Percentiles rank a stretch among this genome's conserved stretches.
Conservation (phyloP, 1,284 basidiomycete genomes). For the Cerrena zonata region DNA sequence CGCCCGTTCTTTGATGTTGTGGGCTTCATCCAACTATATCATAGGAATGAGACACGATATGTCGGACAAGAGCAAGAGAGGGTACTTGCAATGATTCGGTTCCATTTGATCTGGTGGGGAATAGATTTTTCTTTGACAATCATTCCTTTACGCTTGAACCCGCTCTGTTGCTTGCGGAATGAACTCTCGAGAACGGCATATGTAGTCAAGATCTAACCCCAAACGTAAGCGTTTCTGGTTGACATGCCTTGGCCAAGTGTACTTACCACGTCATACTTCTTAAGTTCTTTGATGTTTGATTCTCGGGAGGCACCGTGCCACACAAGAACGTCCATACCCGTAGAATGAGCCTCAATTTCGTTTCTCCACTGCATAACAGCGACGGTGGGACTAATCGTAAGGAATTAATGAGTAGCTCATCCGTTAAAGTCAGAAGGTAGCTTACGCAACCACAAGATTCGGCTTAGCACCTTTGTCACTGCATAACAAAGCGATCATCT, state of each 20-base stretch:
- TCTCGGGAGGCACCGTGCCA: constrained; percentile 85
- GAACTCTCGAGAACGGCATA: constrained; percentile 87
- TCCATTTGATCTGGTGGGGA: constrained; percentile 84
- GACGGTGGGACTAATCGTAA: constrained; percentile 70
- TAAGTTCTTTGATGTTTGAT: constrained; percentile 59
- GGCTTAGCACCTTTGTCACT: constrained; percentile 69
- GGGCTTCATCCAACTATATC: constrained; percentile 86
- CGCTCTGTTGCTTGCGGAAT: constrained; percentile 88
- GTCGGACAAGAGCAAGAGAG: neutral
- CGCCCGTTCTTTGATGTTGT: constrained; percentile 93
- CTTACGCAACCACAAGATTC: constrained; percentile 86
- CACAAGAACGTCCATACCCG: constrained; percentile 75
- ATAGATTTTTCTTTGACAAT: constrained; percentile 87
- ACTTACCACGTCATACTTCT: constrained; percentile 83
- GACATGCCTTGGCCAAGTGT: neutral
- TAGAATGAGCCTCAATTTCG: constrained; percentile 82
- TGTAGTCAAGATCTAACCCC: constrained; percentile 57
- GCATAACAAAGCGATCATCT: constrained; percentile 88
- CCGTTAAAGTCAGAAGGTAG: constrained; percentile 12
- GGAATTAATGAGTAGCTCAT: constrained; percentile 3
- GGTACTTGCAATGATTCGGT: constrained; percentile 59
- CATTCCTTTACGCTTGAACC: constrained; percentile 82
- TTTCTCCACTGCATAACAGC: constrained; percentile 99
- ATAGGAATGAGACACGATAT: no score
- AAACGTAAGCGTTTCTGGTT: constrained; percentile 9